These are phyloP conservation scores for Plectranthus barbatus DNA, from an alignment of 257 asterid genomes.

Conservation along the genomic window DNA sequence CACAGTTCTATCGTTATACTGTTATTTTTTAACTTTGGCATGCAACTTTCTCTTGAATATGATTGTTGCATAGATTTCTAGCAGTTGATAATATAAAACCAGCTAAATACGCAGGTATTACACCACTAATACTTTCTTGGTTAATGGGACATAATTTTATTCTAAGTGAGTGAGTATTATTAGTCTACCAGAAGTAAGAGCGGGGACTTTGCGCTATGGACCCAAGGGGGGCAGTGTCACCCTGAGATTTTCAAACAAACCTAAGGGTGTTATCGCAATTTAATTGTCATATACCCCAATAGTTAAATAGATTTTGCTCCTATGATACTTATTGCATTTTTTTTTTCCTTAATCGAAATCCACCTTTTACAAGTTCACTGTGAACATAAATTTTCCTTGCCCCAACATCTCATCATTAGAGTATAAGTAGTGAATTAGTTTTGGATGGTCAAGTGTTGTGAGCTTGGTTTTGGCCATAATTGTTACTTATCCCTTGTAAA, in stretches of 20 bases:
- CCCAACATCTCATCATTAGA: no score
- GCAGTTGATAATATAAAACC: background rate
- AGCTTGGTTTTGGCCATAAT: background rate
- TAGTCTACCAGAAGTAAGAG: background rate
- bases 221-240: no score
- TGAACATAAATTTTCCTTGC: no score
- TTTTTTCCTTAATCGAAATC: no score
- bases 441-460: no score
- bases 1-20: background rate
- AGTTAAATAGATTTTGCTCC: no score
- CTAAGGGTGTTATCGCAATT: background rate
- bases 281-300: background rate
- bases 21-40: background rate
- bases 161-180: background rate
- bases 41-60: background rate
- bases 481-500: background rate
- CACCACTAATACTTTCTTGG: background rate
- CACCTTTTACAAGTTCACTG: no score
- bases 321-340: no score
- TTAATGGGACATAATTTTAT: background rate
- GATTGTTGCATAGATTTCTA: background rate
- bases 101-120: no score
- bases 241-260: background rate
- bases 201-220: no score
- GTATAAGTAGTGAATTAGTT: no score